Conservation (phyloP, 805 yeast genomes). For the Suhomyces kilbournensis region DNA sequence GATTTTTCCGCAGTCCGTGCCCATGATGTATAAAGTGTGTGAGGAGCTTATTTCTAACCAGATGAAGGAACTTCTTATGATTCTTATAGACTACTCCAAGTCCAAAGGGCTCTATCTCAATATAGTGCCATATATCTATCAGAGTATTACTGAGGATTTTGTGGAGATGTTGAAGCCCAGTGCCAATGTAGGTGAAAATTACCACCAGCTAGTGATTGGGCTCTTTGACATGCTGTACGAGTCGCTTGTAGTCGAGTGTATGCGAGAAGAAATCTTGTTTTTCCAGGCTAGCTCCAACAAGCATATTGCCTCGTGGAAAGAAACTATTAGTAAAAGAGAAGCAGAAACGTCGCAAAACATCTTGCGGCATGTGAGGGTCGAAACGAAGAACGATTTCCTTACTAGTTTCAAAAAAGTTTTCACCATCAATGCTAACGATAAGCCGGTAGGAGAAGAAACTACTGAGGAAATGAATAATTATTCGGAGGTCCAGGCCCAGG, state of each 20-base stretch:
- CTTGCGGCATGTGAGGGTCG: conserved; percentile 47
- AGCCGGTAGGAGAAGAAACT: not conserved
- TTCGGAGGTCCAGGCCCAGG: conserved; percentile 74
- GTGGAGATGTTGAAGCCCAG: conserved; percentile 25
- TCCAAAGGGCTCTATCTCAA: conserved; percentile 27
- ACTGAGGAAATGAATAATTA: conserved; percentile 25
- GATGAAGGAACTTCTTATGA: conserved; percentile 30
- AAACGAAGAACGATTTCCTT: conserved; percentile 31
- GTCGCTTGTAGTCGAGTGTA: conserved; percentile 37
- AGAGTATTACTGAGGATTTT: conserved; percentile 23
- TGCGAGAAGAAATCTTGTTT: conserved; percentile 32
- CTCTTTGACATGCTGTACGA: conserved; percentile 43
- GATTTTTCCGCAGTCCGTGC: conserved; percentile 43
- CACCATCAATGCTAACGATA: conserved; percentile 11
- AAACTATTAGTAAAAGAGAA: conserved; percentile 40
- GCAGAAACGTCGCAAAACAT: conserved; percentile 46
- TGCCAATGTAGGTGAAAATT: conserved; percentile 37
- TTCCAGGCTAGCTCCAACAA: conserved; percentile 26
- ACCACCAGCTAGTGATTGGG: conserved; percentile 27
- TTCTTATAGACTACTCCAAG: conserved; percentile 27
- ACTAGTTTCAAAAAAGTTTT: conserved; percentile 24
- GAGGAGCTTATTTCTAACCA: conserved; percentile 45
- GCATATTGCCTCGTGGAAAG: conserved; percentile 32
- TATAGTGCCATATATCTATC: conserved; percentile 40
- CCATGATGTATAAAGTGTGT: conserved; percentile 47